Evolutionary conservation across 2,329 filamentous ascomycete genomes (phyloP).

Genomic region (Aspergillus ibericus): DNA sequence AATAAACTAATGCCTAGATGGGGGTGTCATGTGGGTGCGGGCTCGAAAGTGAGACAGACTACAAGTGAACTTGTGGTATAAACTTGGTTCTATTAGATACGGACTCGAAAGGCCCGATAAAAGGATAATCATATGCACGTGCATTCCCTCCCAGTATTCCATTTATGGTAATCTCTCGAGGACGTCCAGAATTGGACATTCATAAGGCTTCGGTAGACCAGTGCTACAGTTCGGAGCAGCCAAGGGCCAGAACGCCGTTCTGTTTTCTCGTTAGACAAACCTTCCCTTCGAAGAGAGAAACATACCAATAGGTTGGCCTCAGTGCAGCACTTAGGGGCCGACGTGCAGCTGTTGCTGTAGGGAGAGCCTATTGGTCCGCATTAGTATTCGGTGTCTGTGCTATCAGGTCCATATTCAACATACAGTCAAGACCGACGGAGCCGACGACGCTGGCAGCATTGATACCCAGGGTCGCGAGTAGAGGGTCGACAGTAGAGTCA

Average conservation of each 20-base stretch:
- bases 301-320: slow-evolving; percentile 32
- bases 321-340: slow-evolving; percentile 31
- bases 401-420: neutral
- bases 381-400: neutral
- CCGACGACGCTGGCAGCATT: slow-evolving; percentile 26
- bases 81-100: neutral
- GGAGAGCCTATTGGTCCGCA: slow-evolving; percentile 21
- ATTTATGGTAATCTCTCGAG: neutral
- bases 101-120: neutral
- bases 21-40: too few relatives aligned
- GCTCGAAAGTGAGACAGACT: too few relatives aligned
- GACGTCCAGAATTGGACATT: neutral
- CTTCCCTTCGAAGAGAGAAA: neutral
- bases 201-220: neutral
- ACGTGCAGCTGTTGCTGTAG: slow-evolving; percentile 22
- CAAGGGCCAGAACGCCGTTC: slow-evolving; percentile 28
- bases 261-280: slow-evolving; percentile 11
- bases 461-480: slow-evolving; percentile 25
- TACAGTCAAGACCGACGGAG: slow-evolving; percentile 32
- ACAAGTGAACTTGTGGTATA: too few relatives aligned
- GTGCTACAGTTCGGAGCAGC: slow-evolving; percentile 16
- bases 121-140: neutral
- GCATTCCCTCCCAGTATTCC: neutral
- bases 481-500: slow-evolving; percentile 27
- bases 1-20: too few relatives aligned